Evolutionary conservation across 352 stramenopile species (phyloP), one percentile per base, ranked within the genome.

Genomic region (Phytophthora palmivora): DNA sequence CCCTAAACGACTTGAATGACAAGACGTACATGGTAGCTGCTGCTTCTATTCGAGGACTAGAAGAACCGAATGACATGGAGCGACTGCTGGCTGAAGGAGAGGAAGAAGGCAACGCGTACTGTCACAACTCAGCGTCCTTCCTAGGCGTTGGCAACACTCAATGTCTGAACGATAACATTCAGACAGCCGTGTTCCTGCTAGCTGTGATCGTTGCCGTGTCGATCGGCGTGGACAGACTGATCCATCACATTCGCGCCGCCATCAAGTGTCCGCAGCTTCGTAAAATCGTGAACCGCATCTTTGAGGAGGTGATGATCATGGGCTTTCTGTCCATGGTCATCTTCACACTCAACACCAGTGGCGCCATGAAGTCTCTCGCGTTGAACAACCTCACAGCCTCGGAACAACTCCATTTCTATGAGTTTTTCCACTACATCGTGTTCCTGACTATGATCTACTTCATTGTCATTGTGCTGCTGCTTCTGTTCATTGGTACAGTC

Each of bases 401-500:
- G 1, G 82, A 92, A 50, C 79, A 89, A 49, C 83, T 96, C 12
- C 87, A 94, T 58, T 91, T 96, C 50, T 91, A 92, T 72, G 87
- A 96, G 64, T 94, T 96, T 51, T 96, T 96, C 75, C 87, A 96
- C 77, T 96, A 96, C 52, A 81, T 96, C 26, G 84, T 96, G 39
- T 96, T 96, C 57, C 72, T 96, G 16, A 94, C 85, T 6, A 93
- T 93, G 76, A 91, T 95, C 49, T 95, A 94, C 80, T 95, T 92
- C 56, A 94, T 95, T 41, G 15, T 84, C n/a, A 93, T 95, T 58
- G 83, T 95, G 60, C 50, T 95, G 21, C 72, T 92, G 26, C 74
- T 95, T 36, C 67, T 95, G 8, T 90, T 95, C 53, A 81, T 94
- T 38, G 87, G 85, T 43, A 96, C 87, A 0, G 87, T 96, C 43